phyloP scores from a whole-genome alignment of 306 rosid species.

The Inga oerstediana region DNA sequence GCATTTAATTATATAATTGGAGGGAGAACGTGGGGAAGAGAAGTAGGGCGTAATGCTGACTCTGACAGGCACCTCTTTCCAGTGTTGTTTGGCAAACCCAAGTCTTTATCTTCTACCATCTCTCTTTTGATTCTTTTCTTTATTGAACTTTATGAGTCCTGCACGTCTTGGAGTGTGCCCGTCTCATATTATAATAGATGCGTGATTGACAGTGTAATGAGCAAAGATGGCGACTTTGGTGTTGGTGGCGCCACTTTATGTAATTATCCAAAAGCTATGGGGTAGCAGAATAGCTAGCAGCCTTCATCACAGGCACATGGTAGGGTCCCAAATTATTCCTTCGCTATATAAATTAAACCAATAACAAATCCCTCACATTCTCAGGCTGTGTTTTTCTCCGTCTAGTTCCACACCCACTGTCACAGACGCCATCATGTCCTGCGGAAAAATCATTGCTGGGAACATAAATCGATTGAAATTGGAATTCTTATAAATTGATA shows the following conservation, averaged over 20 bases:
- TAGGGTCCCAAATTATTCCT: background rate
- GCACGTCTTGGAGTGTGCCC: background rate
- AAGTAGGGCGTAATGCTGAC: background rate
- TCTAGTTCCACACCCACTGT: background rate
- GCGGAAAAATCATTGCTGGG: background rate
- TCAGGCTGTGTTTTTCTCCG: background rate
- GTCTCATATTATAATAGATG: background rate
- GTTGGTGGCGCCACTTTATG: background rate
- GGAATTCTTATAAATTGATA: background rate
- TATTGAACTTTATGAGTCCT: background rate
- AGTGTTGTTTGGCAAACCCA: background rate
- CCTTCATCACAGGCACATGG: constrained; percentile 15
- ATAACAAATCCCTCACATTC: background rate
- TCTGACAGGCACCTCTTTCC: background rate
- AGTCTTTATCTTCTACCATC: background rate
- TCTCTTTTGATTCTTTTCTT: background rate
- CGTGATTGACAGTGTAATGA: background rate
- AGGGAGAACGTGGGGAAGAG: background rate
- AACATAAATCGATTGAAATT: background rate
- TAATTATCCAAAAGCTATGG: background rate
- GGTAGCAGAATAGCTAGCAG: background rate
- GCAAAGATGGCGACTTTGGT: background rate
- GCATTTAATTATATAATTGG: background rate
- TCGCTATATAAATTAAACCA: background rate
- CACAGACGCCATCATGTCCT: background rate